phyloP scores from a whole-genome alignment of 805 yeast genomes.

The Schwanniomyces vanrijiae region DNA sequence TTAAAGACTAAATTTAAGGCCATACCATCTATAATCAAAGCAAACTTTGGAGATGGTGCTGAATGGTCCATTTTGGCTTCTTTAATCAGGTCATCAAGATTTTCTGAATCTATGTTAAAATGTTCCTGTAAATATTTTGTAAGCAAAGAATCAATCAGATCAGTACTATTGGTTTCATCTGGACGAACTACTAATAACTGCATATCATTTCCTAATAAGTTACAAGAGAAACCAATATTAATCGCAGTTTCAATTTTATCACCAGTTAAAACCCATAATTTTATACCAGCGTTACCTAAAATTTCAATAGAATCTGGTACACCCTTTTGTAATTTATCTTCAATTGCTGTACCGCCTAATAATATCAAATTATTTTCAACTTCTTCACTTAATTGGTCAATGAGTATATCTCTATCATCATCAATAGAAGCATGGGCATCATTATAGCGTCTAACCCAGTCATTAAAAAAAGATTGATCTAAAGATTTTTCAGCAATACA shows the following conservation, averaged over 20 bases:
- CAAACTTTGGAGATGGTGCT: constrained; percentile 58
- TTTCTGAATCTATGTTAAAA: constrained; percentile 36
- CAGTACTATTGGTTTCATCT: constrained; percentile 50
- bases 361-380: constrained; percentile 58
- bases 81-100: constrained; percentile 40
- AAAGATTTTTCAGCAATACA: constrained; percentile 64
- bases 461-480: constrained; percentile 41
- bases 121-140: constrained; percentile 47
- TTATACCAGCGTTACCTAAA: constrained; percentile 70
- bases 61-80: constrained; percentile 61
- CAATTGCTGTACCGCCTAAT: constrained; percentile 81
- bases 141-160: constrained; percentile 37
- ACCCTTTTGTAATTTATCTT: constrained; percentile 74
- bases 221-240: constrained; percentile 79
- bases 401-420: constrained; percentile 54
- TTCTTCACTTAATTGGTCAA: constrained; percentile 56
- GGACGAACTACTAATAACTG: constrained; percentile 64
- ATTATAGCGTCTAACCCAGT: constrained; percentile 57
- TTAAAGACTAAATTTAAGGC: constrained; percentile 50
- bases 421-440: constrained; percentile 58
- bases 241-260: constrained; percentile 84
- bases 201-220: constrained; percentile 67
- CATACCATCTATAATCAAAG: constrained; percentile 70
- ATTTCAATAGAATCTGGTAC: constrained; percentile 73
- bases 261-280: constrained; percentile 82